Conservation (phyloP, 768 basidiomycete species). For the Lentinula sp. region DNA sequence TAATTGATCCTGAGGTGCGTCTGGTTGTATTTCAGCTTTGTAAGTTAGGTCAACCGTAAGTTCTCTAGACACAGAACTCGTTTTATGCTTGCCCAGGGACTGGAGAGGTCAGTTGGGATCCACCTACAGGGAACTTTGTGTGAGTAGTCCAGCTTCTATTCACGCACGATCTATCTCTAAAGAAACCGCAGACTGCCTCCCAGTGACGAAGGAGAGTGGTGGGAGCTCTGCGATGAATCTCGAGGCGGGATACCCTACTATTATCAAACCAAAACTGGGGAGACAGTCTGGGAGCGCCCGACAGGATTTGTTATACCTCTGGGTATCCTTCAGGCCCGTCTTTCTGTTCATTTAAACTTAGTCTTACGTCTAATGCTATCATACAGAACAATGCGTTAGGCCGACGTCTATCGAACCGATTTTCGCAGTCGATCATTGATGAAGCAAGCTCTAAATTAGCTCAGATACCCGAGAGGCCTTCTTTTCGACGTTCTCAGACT, state of each 20-base stretch:
- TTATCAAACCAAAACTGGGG: slow-evolving; percentile 88
- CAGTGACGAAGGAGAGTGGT: slow-evolving; percentile 86
- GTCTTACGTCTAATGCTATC: slow-evolving; percentile 5
- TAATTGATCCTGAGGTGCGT: slow-evolving; percentile 84
- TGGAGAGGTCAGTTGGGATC: slow-evolving; percentile 90
- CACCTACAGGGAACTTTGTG: slow-evolving; percentile 87
- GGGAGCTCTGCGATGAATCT: slow-evolving; percentile 85
- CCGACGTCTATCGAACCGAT: slow-evolving; percentile 56
- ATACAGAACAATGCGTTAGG: slow-evolving; percentile 65
- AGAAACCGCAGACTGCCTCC: slow-evolving; percentile 61
- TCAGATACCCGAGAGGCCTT: slow-evolving; percentile 20
- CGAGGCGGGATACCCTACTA: slow-evolving; percentile 85
- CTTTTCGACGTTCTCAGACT: slow-evolving; percentile 29
- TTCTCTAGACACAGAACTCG: slow-evolving; percentile 45
- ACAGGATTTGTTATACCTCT: slow-evolving; percentile 87
- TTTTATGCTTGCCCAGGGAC: slow-evolving; percentile 94
- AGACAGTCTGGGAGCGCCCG: slow-evolving; percentile 93
- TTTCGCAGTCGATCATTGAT: slow-evolving; percentile 30
- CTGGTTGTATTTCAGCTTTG: slow-evolving; percentile 1
- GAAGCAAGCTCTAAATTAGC: slow-evolving; percentile 7
- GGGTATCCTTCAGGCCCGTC: slow-evolving; percentile 73
- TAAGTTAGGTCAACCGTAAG: slow-evolving; percentile 7
- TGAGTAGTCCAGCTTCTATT: slow-evolving; percentile 33
- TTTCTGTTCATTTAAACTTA: background rate
- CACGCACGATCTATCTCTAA: slow-evolving; percentile 11